Percentiles rank a stretch among this genome's conserved stretches.
phyloP scores from a whole-genome alignment of 2,329 filamentous ascomycete species.

The Diaporthe sp. region DNA sequence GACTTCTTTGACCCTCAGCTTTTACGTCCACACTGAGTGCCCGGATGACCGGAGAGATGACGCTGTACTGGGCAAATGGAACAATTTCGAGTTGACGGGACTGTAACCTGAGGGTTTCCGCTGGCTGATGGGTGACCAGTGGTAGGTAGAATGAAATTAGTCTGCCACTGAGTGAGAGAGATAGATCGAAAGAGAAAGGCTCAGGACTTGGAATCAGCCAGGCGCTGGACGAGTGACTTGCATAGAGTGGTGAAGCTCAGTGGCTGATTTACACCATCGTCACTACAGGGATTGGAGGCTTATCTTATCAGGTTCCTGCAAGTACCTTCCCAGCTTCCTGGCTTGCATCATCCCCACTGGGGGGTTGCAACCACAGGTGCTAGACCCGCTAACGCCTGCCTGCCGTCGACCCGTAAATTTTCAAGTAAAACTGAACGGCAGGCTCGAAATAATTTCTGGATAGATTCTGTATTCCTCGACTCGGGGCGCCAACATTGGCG shows the following conservation, averaged over 20 bases:
- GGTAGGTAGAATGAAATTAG: not conserved
- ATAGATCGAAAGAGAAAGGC: not conserved
- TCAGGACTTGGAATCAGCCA: not conserved
- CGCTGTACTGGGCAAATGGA: too few species aligned
- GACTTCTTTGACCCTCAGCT: not conserved
- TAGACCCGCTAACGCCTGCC: conserved; percentile 34
- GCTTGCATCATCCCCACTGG: not conserved
- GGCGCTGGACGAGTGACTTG: not conserved
- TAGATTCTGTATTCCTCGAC: not conserved
- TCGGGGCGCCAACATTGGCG: conserved; percentile 32
- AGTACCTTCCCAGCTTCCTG: not conserved
- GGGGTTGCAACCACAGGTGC: not conserved
- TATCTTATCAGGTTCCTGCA: conserved; percentile 22
- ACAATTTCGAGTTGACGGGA: not conserved
- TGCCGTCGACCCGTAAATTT: conserved; percentile 32
- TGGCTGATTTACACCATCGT: not conserved
- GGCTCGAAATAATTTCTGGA: not conserved
- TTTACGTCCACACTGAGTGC: too few species aligned
- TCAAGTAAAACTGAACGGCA: not conserved
- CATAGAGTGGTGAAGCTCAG: not conserved
- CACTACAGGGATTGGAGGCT: not conserved
- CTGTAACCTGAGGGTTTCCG: too few species aligned
- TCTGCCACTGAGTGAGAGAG: not conserved
- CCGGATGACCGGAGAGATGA: too few species aligned
- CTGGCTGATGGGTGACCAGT: not conserved